These are phyloP conservation scores for Simplicillium aogashimaense DNA, from an alignment of 2,329 filamentous ascomycete species.

Conservation along the genomic window DNA sequence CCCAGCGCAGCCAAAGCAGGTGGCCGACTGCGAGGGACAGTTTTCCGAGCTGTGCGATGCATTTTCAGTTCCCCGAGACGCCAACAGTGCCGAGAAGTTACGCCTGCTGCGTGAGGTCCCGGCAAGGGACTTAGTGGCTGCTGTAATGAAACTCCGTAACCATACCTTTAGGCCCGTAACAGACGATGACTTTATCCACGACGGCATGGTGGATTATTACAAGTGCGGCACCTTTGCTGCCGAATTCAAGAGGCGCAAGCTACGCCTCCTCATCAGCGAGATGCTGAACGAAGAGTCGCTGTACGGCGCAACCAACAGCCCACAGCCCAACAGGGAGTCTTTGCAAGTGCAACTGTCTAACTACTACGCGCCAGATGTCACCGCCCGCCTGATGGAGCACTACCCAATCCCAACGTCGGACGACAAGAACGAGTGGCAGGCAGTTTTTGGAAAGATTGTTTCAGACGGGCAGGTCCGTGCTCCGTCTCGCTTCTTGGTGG, in stretches of 20 bases:
- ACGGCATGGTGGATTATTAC: slow-evolving; percentile 26
- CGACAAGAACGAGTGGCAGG: slow-evolving; percentile 23
- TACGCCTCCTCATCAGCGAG: slow-evolving; percentile 30
- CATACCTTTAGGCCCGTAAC: slow-evolving; percentile 36
- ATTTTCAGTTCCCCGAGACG: slow-evolving; percentile 16
- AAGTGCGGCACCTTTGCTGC: slow-evolving; percentile 23
- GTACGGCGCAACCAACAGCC: slow-evolving; percentile 29
- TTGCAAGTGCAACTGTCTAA: slow-evolving; percentile 27
- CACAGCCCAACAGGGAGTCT: slow-evolving; percentile 19
- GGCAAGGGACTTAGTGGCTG: slow-evolving; percentile 19
- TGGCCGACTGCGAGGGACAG: slow-evolving; percentile 24
- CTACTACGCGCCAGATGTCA: slow-evolving; percentile 29
- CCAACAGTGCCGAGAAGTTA: slow-evolving; percentile 19
- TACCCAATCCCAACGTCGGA: slow-evolving; percentile 21
- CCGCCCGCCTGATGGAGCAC: slow-evolving; percentile 21
- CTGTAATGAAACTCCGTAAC: slow-evolving; percentile 26
- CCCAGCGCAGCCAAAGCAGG: slow-evolving; percentile 29
- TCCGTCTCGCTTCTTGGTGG: slow-evolving; percentile 21
- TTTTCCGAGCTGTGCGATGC: slow-evolving; percentile 30
- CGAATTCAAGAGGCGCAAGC: slow-evolving; percentile 21
- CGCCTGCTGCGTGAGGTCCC: slow-evolving; percentile 19
- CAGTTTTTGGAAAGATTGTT: slow-evolving; percentile 28
- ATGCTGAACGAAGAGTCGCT: slow-evolving; percentile 32
- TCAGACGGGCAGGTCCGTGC: slow-evolving; percentile 28
- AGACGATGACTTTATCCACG: slow-evolving; percentile 27